Evolutionary conservation across 495 filamentous ascomycete genomes (phyloP).

Genomic region (Tirmania nivea): DNA sequence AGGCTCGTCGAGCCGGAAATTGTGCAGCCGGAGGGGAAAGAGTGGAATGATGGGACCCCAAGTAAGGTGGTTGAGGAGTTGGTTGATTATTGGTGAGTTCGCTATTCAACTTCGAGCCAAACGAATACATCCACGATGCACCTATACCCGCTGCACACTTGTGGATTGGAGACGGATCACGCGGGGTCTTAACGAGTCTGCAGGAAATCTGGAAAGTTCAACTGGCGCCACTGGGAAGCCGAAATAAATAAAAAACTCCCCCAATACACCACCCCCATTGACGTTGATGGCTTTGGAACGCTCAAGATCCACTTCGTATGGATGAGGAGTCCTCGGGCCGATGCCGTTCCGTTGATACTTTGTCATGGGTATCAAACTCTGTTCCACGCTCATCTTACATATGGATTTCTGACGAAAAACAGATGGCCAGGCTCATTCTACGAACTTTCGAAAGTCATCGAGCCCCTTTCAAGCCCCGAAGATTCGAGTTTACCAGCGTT

Average conservation of each 20-base stretch:
- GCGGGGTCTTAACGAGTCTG: background rate
- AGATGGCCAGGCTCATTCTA: slow-evolving; percentile 47
- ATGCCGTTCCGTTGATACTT: slow-evolving; percentile 38
- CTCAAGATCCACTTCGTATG: background rate
- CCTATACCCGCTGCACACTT: background rate
- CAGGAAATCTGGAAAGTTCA: background rate
- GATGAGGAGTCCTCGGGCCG: slow-evolving; percentile 25
- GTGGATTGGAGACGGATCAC: background rate
- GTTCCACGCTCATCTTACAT: background rate
- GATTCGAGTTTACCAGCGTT: slow-evolving; percentile 32
- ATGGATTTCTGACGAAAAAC: background rate
- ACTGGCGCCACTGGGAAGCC: slow-evolving; percentile 1
- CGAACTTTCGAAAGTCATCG: slow-evolving; percentile 40
- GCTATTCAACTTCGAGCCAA: background rate
- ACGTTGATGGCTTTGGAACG: slow-evolving; percentile 1
- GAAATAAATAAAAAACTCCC: background rate
- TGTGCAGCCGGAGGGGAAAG: slow-evolving; percentile 7
- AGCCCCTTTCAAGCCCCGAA: slow-evolving; percentile 29
- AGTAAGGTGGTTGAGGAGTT: slow-evolving; percentile 21
- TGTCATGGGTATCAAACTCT: slow-evolving; percentile 23
- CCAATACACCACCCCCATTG: background rate
- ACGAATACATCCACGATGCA: too few species aligned
- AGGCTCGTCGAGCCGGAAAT: slow-evolving; percentile 18
- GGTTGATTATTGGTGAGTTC: slow-evolving; percentile 21
- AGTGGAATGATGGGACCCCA: slow-evolving; percentile 20